phyloP scores from a whole-genome alignment of 495 filamentous ascomycete species.

The Penicillium antarcticum region DNA sequence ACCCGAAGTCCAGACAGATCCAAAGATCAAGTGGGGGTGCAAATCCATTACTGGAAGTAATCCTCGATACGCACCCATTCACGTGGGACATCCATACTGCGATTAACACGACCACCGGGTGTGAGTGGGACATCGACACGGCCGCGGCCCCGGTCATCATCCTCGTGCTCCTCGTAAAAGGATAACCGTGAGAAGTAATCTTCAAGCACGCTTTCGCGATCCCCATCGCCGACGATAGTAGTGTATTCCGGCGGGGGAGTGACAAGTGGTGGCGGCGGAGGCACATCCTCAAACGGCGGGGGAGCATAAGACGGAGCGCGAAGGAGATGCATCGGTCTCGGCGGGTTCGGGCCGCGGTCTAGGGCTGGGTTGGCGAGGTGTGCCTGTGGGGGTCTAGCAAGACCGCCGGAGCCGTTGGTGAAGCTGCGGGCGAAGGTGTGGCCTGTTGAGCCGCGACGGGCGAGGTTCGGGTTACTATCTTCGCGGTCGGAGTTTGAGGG shows the following conservation, averaged over 20 bases:
- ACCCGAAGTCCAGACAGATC: neutral
- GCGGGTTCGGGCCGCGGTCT: slow-evolving; percentile 23
- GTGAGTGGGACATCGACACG: slow-evolving; percentile 66
- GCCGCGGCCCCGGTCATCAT: slow-evolving; percentile 48
- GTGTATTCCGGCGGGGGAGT: slow-evolving; percentile 92
- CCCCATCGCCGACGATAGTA: slow-evolving; percentile 73
- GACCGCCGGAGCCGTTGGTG: slow-evolving; percentile 42
- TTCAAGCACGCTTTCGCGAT: slow-evolving; percentile 70
- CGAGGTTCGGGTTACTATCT: slow-evolving; percentile 15
- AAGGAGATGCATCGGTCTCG: slow-evolving; percentile 82
- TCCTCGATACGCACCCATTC: slow-evolving; percentile 52
- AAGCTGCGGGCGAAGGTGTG: slow-evolving; percentile 39
- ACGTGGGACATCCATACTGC: slow-evolving; percentile 64
- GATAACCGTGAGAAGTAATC: slow-evolving; percentile 83
- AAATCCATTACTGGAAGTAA: slow-evolving; percentile 22
- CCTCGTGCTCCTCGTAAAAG: slow-evolving; percentile 54
- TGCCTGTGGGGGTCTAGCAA: slow-evolving; percentile 46
- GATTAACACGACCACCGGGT: slow-evolving; percentile 63
- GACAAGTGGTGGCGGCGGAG: slow-evolving; percentile 76
- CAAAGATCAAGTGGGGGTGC: neutral
- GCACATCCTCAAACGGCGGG: slow-evolving; percentile 83
- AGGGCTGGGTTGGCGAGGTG: slow-evolving; percentile 45
- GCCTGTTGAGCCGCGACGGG: slow-evolving; percentile 15
- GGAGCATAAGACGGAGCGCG: slow-evolving; percentile 88
- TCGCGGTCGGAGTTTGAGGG: slow-evolving; percentile 30